These are phyloP conservation scores for Aspergillus neotritici DNA, from an alignment of 2,329 filamentous ascomycete genomes.

Conservation along the genomic window DNA sequence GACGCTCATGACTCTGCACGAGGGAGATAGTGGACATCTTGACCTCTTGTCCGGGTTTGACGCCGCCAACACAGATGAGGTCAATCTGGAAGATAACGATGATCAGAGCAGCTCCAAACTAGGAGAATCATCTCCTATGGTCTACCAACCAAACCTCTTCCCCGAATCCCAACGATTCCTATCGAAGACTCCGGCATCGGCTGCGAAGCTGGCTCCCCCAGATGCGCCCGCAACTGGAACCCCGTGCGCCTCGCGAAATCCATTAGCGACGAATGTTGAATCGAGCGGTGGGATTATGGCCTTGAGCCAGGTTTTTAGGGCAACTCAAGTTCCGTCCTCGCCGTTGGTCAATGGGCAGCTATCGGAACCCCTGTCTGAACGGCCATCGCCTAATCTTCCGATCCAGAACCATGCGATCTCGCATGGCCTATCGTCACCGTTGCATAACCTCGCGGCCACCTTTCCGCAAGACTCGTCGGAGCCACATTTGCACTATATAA, in stretches of 20 bases:
- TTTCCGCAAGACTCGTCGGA: slow-evolving; percentile 36
- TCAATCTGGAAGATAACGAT: slow-evolving; percentile 47
- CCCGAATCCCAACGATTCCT: slow-evolving; percentile 45
- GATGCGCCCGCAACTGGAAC: slow-evolving; percentile 28
- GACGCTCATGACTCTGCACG: slow-evolving; percentile 35
- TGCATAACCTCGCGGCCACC: slow-evolving; percentile 26
- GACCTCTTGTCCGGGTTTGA: slow-evolving; percentile 39
- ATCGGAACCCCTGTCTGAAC: slow-evolving; percentile 39
- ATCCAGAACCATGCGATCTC: slow-evolving; percentile 35
- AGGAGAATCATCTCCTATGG: slow-evolving; percentile 34
- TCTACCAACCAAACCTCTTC: slow-evolving; percentile 36
- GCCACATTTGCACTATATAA: slow-evolving; percentile 40
- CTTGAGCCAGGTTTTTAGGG: slow-evolving; percentile 45
- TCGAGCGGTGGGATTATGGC: slow-evolving; percentile 39
- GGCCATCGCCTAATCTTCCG: slow-evolving; percentile 46
- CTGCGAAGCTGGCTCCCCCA: slow-evolving; percentile 29
- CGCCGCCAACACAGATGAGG: slow-evolving; percentile 16
- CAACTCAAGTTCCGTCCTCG: slow-evolving; percentile 45
- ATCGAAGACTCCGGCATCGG: slow-evolving; percentile 37
- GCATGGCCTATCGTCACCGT: slow-evolving; percentile 35
- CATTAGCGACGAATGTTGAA: slow-evolving; percentile 33
- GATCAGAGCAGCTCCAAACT: slow-evolving; percentile 31
- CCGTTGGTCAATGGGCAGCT: slow-evolving; percentile 35
- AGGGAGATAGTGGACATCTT: slow-evolving; percentile 41
- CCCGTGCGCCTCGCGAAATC: slow-evolving; percentile 40